Conservation (phyloP, 768 basidiomycete species). For the Jaapia argillacea region DNA sequence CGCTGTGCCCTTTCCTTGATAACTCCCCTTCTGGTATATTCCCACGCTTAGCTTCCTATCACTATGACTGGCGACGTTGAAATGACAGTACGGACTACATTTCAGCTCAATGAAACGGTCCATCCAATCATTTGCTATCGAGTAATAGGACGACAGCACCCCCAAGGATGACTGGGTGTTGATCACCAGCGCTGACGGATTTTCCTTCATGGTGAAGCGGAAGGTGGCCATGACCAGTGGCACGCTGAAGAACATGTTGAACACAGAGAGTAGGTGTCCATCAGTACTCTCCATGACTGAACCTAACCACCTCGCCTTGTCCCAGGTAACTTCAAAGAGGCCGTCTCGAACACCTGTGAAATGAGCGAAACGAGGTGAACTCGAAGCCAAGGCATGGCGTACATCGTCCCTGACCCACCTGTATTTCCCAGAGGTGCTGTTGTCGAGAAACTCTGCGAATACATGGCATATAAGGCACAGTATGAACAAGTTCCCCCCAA, state of each 20-base stretch:
- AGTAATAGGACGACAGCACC: background rate
- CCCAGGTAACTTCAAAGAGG: slow-evolving; percentile 67
- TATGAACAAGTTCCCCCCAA: slow-evolving; percentile 62
- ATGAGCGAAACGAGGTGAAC: slow-evolving; percentile 57
- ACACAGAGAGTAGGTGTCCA: slow-evolving; percentile 48
- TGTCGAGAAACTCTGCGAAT: slow-evolving; percentile 84
- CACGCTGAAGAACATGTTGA: slow-evolving; percentile 75
- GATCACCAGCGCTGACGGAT: slow-evolving; percentile 70
- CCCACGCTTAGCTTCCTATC: background rate
- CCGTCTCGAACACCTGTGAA: slow-evolving; percentile 56
- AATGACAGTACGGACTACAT: slow-evolving; percentile 1
- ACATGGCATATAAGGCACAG: slow-evolving; percentile 76
- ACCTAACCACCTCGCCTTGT: background rate
- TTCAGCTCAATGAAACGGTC: background rate
- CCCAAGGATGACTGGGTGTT: slow-evolving; percentile 50
- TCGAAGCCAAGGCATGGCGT: too few relatives aligned
- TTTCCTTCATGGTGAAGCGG: slow-evolving; percentile 67
- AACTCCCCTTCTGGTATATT: background rate
- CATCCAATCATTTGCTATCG: background rate
- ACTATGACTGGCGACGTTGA: slow-evolving; percentile 1
- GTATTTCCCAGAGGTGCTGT: slow-evolving; percentile 38
- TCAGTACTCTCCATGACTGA: slow-evolving; percentile 3
- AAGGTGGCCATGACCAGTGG: slow-evolving; percentile 72
- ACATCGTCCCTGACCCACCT: background rate
- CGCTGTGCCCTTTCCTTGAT: too few relatives aligned